Evolutionary conservation across 2,329 filamentous ascomycete genomes (phyloP), one percentile per base, ranked within the genome.

Genomic region (Eutypa lata): DNA sequence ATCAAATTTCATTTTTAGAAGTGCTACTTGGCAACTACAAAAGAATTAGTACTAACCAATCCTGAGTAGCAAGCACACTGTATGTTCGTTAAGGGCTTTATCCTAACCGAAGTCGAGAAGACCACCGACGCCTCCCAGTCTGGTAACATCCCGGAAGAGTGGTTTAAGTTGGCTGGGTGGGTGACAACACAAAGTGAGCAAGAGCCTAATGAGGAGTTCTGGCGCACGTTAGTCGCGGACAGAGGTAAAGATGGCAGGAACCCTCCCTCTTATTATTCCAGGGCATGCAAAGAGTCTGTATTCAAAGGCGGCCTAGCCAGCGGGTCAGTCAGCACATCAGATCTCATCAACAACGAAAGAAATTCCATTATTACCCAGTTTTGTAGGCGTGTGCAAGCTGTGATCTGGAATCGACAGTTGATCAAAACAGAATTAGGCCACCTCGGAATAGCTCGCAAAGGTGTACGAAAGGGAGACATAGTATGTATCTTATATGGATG

Each of bases 31-130:
- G 26, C 26, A 31, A 31, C 26, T 5, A 5, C 10, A 10, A 10
- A 31, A 31, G 6, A 5, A 31, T 31, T 5, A 6, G 5, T 31
- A 31, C 26, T 31, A 31, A 31, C 26, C 10, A n/a, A 31, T 31
- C 5, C 10, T 31, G 26, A 31, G 26, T 31, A 31, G 26, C 6
- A 10, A 6, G 26, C 26, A 31, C n/a, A 63, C 53, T 71, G 67
- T 44, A 56, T 73, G 22, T 68, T 63, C 42, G 62, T 68, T 1
- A 51, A 59, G 35, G 70, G 68, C 0, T 72, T 73, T 47, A 8
- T 53, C 0, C 49, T 73, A 1, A 65, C 67, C 24, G 45, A 40
- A 7, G 44, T 68, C 2, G 52, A 49, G 1, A 38, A 53, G 3
- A 60, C 64, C 1, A 45, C 35, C 3, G 53, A 54, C 6, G 48